Conservation (phyloP, 2,329 filamentous ascomycete species). For the Arthroderma sp. region DNA sequence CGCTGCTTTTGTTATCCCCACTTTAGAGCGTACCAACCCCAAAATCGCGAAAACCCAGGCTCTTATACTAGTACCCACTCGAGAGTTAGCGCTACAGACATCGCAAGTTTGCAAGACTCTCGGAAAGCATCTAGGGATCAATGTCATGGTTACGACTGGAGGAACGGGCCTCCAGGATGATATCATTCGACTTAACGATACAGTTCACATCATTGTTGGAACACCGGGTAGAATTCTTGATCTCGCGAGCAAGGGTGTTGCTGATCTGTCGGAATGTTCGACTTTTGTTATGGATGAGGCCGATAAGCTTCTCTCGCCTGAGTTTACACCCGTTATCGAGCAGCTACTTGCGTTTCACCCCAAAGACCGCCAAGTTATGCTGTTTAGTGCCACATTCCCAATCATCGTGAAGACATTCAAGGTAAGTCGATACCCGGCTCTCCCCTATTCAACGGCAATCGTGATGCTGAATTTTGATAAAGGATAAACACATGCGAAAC, state of each 20-base stretch:
- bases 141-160: slow-evolving; percentile 98
- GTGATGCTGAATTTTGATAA: slow-evolving; percentile 8
- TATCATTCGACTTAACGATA: slow-evolving; percentile 84
- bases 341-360: slow-evolving; percentile 90
- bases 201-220: slow-evolving; percentile 94
- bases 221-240: slow-evolving; percentile 94
- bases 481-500: slow-evolving; percentile 91
- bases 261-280: slow-evolving; percentile 87
- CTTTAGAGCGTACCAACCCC: slow-evolving; percentile 88
- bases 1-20: slow-evolving; percentile 92
- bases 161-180: slow-evolving; percentile 92
- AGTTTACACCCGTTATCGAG: slow-evolving; percentile 96
- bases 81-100: slow-evolving; percentile 94
- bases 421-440: slow-evolving; percentile 21
- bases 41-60: slow-evolving; percentile 95
- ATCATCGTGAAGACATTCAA: slow-evolving; percentile 95
- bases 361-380: slow-evolving; percentile 96
- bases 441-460: too few species aligned
- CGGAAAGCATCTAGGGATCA: slow-evolving; percentile 91
- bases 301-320: slow-evolving; percentile 89
- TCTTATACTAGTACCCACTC: slow-evolving; percentile 87
- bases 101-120: slow-evolving; percentile 98
- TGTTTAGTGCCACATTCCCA: slow-evolving; percentile 96
- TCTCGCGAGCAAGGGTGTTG: slow-evolving; percentile 88
- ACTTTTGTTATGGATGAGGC: slow-evolving; percentile 99